A percentile compares a stretch with the other conserved stretches of the same genome.
Conservation (phyloP, 2,329 filamentous ascomycete species). For the Tolypocladium sp. region DNA sequence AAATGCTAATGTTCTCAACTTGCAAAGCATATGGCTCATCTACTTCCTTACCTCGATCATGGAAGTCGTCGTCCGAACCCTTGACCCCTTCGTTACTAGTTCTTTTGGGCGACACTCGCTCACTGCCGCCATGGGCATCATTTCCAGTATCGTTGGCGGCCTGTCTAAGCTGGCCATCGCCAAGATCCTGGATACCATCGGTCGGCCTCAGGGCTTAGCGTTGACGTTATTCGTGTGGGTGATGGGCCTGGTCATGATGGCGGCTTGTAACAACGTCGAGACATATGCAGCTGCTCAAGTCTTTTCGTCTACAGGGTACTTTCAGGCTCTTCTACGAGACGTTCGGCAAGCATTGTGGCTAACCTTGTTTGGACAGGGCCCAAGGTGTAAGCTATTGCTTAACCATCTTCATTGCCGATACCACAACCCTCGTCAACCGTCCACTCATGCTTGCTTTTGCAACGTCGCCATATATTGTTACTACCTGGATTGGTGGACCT, state of each 20-base stretch:
- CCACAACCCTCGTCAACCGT: constrained; percentile 6
- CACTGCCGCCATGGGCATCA: constrained; percentile 37
- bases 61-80: constrained; percentile 24
- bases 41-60: constrained; percentile 28
- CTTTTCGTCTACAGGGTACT: constrained; percentile 43
- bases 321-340: too few species aligned
- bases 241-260: constrained; percentile 48
- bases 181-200: constrained; percentile 54
- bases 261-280: constrained; percentile 34
- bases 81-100: constrained; percentile 33
- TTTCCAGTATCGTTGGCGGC: constrained; percentile 40
- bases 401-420: constrained; percentile 13
- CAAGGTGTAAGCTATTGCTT: constrained; percentile 31
- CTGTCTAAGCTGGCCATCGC: constrained; percentile 51
- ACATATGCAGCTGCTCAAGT: constrained; percentile 46
- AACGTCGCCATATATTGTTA: constrained; percentile 56
- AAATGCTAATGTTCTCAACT: background rate
- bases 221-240: constrained; percentile 39
- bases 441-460: constrained; percentile 55
- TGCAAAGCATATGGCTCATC: constrained; percentile 28
- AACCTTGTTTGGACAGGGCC: constrained; percentile 12
- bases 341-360: too few species aligned
- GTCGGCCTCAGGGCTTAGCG: constrained; percentile 47
- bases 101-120: constrained; percentile 38
- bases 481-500: constrained; percentile 52